A percentile compares a stretch with the other conserved stretches of the same genome.
phyloP scores from a whole-genome alignment of 139 green algal species.

The Trebouxia sp. region DNA sequence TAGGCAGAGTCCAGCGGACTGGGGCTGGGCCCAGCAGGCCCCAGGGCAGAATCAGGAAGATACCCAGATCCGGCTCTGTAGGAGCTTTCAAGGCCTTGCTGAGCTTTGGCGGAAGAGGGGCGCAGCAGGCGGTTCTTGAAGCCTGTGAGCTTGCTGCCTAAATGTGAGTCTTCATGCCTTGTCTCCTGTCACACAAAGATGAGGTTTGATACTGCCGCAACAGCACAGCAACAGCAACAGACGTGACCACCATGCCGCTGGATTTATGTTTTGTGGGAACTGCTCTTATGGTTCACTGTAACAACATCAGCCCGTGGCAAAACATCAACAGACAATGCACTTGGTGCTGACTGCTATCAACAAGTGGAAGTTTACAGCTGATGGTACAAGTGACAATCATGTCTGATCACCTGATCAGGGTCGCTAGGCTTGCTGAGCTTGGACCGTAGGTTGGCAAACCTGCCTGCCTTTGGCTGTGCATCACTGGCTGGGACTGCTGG shows the following conservation, averaged over 20 bases:
- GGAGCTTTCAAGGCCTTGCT: neutral
- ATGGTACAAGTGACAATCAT: too few species aligned
- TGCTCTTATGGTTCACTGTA: too few species aligned
- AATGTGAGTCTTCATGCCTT: neutral
- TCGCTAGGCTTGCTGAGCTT: neutral
- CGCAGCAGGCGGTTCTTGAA: constrained; percentile 1
- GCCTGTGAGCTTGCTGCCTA: constrained; percentile 9
- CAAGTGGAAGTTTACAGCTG: too few species aligned
- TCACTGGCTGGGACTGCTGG: neutral
- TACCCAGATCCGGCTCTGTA: neutral
- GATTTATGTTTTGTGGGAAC: too few species aligned
- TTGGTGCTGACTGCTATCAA: too few species aligned
- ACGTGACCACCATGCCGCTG: too few species aligned
- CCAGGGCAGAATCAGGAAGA: neutral
- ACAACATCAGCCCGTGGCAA: too few species aligned
- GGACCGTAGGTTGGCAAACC: constrained; percentile 7
- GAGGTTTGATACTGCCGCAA: too few species aligned
- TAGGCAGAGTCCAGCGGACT: constrained; percentile 15
- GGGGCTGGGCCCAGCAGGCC: neutral
- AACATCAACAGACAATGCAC: too few species aligned
- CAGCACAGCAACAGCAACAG: too few species aligned
- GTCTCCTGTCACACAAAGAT: neutral
- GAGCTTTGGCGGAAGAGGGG: neutral
- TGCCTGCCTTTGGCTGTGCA: neutral
- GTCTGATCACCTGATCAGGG: neutral